These are phyloP conservation scores for Ormosia semicastrata DNA, from an alignment of 306 rosid species.

Conservation along the genomic window DNA sequence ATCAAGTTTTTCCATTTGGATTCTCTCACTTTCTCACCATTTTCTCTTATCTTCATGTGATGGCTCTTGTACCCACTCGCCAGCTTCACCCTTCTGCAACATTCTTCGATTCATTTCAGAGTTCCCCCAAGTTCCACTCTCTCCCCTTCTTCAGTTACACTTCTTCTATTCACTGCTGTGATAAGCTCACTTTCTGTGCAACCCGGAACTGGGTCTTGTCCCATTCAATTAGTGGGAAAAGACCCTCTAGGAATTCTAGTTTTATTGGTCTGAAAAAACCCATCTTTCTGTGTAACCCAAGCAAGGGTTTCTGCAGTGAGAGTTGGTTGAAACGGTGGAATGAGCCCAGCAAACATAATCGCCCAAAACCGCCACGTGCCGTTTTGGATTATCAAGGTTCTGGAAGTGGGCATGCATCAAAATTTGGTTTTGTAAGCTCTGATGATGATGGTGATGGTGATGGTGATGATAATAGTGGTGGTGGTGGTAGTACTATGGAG, in stretches of 20 bases:
- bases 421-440: slow-evolving; percentile 31
- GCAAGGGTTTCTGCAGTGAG: slow-evolving; percentile 27
- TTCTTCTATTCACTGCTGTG: slow-evolving; percentile 33
- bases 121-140: slow-evolving; percentile 47
- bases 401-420: slow-evolving; percentile 46
- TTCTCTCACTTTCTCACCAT: neutral
- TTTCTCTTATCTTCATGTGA: slow-evolving; percentile 5
- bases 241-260: slow-evolving; percentile 33
- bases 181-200: slow-evolving; percentile 24
- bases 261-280: slow-evolving; percentile 25
- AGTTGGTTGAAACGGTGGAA: slow-evolving; percentile 79
- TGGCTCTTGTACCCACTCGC: slow-evolving; percentile 76
- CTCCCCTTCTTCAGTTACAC: slow-evolving; percentile 52
- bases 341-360: slow-evolving; percentile 30
- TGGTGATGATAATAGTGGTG: slow-evolving; percentile 6
- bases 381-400: slow-evolving; percentile 50
- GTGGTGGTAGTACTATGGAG: slow-evolving; percentile 73
- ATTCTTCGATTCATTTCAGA: slow-evolving; percentile 65
- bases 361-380: slow-evolving; percentile 55
- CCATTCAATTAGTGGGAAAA: slow-evolving; percentile 23
- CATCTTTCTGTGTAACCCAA: slow-evolving; percentile 8
- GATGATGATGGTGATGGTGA: slow-evolving; percentile 24
- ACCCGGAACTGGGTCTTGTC: slow-evolving; percentile 13
- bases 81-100: slow-evolving; percentile 60
- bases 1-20: neutral